Percentiles rank a stretch among this genome's conserved stretches.
Evolutionary conservation across 306 rosid species (phyloP).

Genomic region (Lathyrus sativus): DNA sequence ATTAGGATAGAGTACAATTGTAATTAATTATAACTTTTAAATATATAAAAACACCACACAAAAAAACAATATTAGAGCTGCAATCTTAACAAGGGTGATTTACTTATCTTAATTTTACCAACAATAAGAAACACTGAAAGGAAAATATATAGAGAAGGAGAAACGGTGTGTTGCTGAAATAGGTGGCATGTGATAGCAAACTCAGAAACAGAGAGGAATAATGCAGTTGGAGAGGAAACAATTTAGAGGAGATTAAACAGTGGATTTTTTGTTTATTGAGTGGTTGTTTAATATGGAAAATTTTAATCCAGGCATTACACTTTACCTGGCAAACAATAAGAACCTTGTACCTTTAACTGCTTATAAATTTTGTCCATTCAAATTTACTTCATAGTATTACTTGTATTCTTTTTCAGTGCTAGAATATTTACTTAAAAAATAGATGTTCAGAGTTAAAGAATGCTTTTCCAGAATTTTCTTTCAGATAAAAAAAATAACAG

Average conservation of each 20-base stretch:
- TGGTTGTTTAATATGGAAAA: not conserved
- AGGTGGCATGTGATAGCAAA: not conserved
- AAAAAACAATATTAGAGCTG: not conserved
- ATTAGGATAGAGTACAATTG: not conserved
- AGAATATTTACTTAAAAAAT: slow-evolving; percentile 7
- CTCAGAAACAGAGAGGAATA: not conserved
- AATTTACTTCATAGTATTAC: slow-evolving; percentile 13
- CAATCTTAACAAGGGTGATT: not conserved
- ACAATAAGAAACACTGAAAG: not conserved
- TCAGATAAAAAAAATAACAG: not conserved
- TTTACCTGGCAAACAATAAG: not conserved
- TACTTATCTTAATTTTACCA: not conserved
- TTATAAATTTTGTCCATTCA: not conserved
- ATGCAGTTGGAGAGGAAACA: not conserved
- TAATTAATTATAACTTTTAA: not conserved
- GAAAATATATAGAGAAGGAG: not conserved
- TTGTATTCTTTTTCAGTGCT: slow-evolving; percentile 18
- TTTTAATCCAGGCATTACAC: not conserved
- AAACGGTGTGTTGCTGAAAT: not conserved
- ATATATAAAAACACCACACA: not conserved
- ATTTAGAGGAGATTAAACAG: not conserved
- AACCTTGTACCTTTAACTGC: not conserved
- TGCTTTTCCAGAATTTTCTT: slow-evolving; percentile 4
- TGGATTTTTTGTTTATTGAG: not conserved
- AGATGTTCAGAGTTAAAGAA: slow-evolving; percentile 21